These are phyloP conservation scores for Bauhinia variegata DNA, from an alignment of 306 rosid genomes.

Conservation along the genomic window DNA sequence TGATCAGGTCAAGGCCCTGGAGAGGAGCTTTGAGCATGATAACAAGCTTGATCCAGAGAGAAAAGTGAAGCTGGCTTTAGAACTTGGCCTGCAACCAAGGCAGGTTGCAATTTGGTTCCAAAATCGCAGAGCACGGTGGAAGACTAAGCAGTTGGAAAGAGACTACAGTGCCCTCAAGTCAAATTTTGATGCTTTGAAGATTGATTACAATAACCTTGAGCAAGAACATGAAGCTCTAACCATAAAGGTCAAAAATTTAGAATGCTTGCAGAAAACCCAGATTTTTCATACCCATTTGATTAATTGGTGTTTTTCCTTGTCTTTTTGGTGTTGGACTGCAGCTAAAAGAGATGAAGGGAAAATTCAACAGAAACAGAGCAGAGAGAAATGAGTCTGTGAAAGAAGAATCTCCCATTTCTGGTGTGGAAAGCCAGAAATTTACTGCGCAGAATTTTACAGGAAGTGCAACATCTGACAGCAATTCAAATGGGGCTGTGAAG, in stretches of 20 bases:
- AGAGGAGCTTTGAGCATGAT: slow-evolving; percentile 66
- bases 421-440: slow-evolving; percentile 9
- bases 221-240: slow-evolving; percentile 54
- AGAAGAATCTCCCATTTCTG: slow-evolving; percentile 49
- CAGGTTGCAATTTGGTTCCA: slow-evolving; percentile 92
- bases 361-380: slow-evolving; percentile 32
- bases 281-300: background rate
- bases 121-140: slow-evolving; percentile 84
- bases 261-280: background rate
- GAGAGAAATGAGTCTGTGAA: slow-evolving; percentile 39
- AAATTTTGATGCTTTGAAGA: slow-evolving; percentile 57
- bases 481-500: slow-evolving; percentile 44
- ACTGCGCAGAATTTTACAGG: background rate
- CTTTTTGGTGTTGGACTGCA: slow-evolving; percentile 30
- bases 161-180: slow-evolving; percentile 65
- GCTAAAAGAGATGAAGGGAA: slow-evolving; percentile 60
- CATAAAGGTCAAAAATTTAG: slow-evolving; percentile 41
- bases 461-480: slow-evolving; percentile 46
- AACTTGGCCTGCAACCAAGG: slow-evolving; percentile 69
- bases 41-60: slow-evolving; percentile 79
- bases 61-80: slow-evolving; percentile 64
- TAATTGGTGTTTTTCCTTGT: background rate
- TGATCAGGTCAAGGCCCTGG: slow-evolving; percentile 72
- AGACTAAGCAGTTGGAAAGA: slow-evolving; percentile 75
- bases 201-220: slow-evolving; percentile 50